Evolutionary conservation across 768 basidiomycete genomes (phyloP).

Genomic region (Podaxis carcinomalis): DNA sequence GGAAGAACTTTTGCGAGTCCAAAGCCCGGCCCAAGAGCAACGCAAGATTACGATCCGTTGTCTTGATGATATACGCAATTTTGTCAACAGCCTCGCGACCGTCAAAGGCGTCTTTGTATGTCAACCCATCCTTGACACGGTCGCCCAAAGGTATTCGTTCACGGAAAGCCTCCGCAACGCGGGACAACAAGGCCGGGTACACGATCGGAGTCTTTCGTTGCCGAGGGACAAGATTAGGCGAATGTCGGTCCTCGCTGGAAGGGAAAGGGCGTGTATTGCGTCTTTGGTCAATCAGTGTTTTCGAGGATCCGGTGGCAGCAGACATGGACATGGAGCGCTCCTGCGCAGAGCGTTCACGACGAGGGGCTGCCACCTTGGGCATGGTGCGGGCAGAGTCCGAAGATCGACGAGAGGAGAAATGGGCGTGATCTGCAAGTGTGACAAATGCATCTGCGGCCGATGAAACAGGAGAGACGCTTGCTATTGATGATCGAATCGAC

Average conservation of each 20-base stretch:
- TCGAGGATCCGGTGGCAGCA: constrained; percentile 47
- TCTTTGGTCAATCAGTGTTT: constrained; percentile 39
- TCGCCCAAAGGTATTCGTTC: constrained; percentile 75
- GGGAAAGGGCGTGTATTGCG: constrained; percentile 25
- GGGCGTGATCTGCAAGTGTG: constrained; percentile 28
- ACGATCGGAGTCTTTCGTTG: constrained; percentile 67
- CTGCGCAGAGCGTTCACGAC: constrained; percentile 56
- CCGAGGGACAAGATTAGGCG: constrained; percentile 35
- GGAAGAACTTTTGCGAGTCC: constrained; percentile 98
- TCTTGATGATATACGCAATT: constrained; percentile 97
- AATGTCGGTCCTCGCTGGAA: constrained; percentile 34
- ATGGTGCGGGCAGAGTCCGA: constrained; percentile 67
- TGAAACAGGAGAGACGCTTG: constrained; percentile 25
- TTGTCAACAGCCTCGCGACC: constrained; percentile 96
- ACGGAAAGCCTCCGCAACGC: constrained; percentile 91
- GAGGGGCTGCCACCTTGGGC: constrained; percentile 43
- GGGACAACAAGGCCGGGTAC: constrained; percentile 94
- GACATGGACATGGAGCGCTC: constrained; percentile 81
- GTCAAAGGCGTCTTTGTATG: constrained; percentile 95
- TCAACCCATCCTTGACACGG: constrained; percentile 89
- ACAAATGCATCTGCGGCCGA: constrained; percentile 30
- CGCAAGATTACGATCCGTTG: constrained; percentile 94
- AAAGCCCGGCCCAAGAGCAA: constrained; percentile 91
- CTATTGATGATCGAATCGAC: constrained; percentile 38
- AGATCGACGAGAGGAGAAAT: constrained; percentile 47